Percentiles rank a stretch among this genome's conserved stretches.
Conservation (phyloP, 2,329 filamentous ascomycete species). For the Fusarium nygamai region DNA sequence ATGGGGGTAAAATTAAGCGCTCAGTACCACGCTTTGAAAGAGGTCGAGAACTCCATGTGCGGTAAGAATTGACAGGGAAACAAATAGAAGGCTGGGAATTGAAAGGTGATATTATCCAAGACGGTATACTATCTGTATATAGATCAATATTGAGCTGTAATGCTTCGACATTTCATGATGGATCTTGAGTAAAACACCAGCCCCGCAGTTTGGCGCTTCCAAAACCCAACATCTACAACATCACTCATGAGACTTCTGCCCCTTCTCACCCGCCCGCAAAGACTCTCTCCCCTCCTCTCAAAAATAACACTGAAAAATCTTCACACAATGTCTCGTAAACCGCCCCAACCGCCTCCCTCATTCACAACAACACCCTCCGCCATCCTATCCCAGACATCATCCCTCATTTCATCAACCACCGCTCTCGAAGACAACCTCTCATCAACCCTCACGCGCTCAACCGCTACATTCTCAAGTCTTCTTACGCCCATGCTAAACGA, state of each 20-base stretch:
- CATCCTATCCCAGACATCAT: conserved; percentile 40
- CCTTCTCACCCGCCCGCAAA: neutral
- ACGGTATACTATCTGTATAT: neutral
- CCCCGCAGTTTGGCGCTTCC: conserved; percentile 8
- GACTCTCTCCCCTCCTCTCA: neutral
- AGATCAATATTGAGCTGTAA: neutral
- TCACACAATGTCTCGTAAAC: conserved; percentile 21
- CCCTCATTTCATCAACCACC: conserved; percentile 46
- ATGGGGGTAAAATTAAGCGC: fast-evolving
- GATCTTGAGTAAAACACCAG: neutral
- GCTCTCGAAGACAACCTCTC: conserved; percentile 37
- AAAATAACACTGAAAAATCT: fast-evolving
- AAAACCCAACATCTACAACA: conserved; percentile 3
- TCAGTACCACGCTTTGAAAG: no score
- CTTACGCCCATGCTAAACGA: conserved; percentile 37
- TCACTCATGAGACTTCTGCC: neutral
- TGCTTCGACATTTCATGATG: neutral
- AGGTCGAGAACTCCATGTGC: fast-evolving
- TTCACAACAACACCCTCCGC: conserved; percentile 25
- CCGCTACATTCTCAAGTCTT: conserved; percentile 36
- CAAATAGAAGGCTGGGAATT: neutral
- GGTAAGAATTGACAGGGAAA: neutral
- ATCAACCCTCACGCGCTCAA: conserved; percentile 19
- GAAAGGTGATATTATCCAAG: fast-evolving
- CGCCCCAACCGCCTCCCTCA: conserved; percentile 36